These are phyloP conservation scores for Lichtheimia hyalospora DNA, from an alignment of 371 early-diverging fungal species.

Conservation along the genomic window DNA sequence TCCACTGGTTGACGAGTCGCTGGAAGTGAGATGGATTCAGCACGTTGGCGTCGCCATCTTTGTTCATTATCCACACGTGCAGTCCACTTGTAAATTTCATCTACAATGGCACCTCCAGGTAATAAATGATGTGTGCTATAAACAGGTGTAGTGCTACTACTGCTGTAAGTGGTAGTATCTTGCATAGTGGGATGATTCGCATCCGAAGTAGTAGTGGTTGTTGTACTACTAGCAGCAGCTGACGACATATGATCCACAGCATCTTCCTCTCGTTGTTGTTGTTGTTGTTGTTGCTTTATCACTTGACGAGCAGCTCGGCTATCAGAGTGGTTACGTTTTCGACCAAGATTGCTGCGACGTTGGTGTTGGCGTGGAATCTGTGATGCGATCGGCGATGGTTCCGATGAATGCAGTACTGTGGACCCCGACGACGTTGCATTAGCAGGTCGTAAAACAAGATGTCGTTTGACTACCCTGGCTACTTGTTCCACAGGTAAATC, in stretches of 20 bases:
- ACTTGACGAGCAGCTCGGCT: conserved; percentile 12
- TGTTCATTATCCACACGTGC: conserved; percentile 70
- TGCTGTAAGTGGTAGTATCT: neutral
- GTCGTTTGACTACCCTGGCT: conserved; percentile 70
- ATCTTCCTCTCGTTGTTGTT: neutral
- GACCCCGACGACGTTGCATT: conserved; percentile 9
- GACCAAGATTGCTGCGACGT: neutral
- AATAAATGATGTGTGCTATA: conserved; percentile 47
- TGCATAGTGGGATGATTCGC: neutral
- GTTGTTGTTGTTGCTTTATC: conserved; percentile 16
- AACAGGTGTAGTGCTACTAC: conserved; percentile 19
- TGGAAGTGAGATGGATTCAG: conserved; percentile 54
- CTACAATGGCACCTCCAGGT: conserved; percentile 79
- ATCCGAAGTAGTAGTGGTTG: too few species aligned
- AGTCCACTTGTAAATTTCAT: conserved; percentile 92
- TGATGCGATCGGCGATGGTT: neutral
- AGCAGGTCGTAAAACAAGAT: conserved; percentile 59
- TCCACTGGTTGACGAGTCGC: conserved; percentile 26
- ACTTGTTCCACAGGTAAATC: conserved; percentile 70
- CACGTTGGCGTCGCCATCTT: conserved; percentile 31
- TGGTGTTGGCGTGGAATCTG: conserved; percentile 9
- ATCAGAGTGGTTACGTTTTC: neutral
- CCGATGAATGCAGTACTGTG: neutral
- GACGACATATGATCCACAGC: neutral
- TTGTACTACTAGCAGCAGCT: neutral